Evolutionary conservation across 2,329 filamentous ascomycete species (phyloP).

Genomic region (Pyrenophora graminea): DNA sequence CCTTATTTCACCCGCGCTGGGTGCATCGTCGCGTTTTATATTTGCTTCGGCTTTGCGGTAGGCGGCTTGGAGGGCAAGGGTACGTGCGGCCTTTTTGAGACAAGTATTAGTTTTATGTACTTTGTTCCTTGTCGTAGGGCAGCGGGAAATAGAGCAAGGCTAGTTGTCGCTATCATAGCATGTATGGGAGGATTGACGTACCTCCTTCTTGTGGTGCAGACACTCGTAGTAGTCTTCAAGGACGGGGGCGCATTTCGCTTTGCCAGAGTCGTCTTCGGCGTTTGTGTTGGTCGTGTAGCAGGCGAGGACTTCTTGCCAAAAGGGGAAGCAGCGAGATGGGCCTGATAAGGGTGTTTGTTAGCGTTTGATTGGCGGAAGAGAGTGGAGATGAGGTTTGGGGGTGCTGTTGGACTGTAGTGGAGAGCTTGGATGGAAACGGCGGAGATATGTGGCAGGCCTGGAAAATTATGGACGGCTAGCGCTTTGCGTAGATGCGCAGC

Average conservation of each 20-base stretch:
- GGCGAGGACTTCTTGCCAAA: slow-evolving; percentile 98
- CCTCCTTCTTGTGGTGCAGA: slow-evolving; percentile 98
- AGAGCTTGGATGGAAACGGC: not conserved
- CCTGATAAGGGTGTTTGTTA: slow-evolving; percentile 49
- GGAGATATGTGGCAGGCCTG: not conserved
- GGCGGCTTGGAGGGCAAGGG: slow-evolving; percentile 77
- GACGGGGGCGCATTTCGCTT: slow-evolving; percentile 81
- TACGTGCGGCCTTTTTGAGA: slow-evolving; percentile 69
- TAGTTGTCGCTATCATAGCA: no score
- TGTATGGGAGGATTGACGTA: slow-evolving; percentile 50
- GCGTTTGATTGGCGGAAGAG: not conserved
- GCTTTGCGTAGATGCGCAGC: no score
- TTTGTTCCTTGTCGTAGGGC: not conserved
- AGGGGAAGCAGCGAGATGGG: slow-evolving; percentile 88
- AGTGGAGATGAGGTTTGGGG: not conserved
- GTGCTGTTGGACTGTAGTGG: not conserved
- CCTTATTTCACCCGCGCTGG: slow-evolving; percentile 83
- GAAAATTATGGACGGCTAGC: no score
- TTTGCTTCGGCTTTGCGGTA: slow-evolving; percentile 78
- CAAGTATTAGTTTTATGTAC: not conserved
- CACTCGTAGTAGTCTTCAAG: slow-evolving; percentile 99
- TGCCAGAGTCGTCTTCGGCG: slow-evolving; percentile 75
- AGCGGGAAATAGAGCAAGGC: no score
- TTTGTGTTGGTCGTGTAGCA: slow-evolving; percentile 96
- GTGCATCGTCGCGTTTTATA: slow-evolving; percentile 76